phyloP scores from a whole-genome alignment of 2,329 filamentous ascomycete species.

The Talaromyces atroroseus region DNA sequence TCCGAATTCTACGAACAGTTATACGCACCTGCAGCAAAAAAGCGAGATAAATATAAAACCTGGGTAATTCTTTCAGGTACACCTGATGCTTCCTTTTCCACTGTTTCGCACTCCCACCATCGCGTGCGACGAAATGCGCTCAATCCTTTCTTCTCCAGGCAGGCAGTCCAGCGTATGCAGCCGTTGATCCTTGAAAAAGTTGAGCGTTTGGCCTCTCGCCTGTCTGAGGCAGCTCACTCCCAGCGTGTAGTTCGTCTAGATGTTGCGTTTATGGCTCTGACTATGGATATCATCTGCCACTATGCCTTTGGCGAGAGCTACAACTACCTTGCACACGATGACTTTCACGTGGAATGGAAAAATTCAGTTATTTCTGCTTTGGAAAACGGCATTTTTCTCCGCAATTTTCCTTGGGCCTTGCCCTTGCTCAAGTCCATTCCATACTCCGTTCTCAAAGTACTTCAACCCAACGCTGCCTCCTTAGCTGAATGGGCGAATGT shows the following conservation, averaged over 20 bases:
- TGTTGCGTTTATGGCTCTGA: slow-evolving; percentile 25
- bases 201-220: slow-evolving; percentile 23
- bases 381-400: slow-evolving; percentile 10
- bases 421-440: slow-evolving; percentile 5
- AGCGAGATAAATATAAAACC: slow-evolving; percentile 24
- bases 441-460: slow-evolving; percentile 6
- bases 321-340: slow-evolving; percentile 25
- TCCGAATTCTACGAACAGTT: slow-evolving; percentile 30
- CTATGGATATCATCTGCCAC: slow-evolving; percentile 34
- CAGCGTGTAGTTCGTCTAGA: slow-evolving; percentile 19
- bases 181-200: slow-evolving; percentile 34
- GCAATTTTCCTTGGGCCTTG: slow-evolving; percentile 9
- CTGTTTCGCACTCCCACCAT: slow-evolving; percentile 19
- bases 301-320: slow-evolving; percentile 35
- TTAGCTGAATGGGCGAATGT: slow-evolving; percentile 9
- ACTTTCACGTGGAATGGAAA: slow-evolving; percentile 22
- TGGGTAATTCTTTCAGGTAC: slow-evolving; percentile 17
- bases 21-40: slow-evolving; percentile 23
- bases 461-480: slow-evolving; percentile 11
- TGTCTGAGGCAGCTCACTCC: slow-evolving; percentile 19
- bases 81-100: slow-evolving; percentile 18
- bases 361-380: slow-evolving; percentile 18
- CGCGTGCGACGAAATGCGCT: slow-evolving; percentile 21
- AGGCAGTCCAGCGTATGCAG: slow-evolving; percentile 32
- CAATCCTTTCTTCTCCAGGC: slow-evolving; percentile 25